Evolutionary conservation across 495 filamentous ascomycete genomes (phyloP).

Genomic region (Arthonia radiata): DNA sequence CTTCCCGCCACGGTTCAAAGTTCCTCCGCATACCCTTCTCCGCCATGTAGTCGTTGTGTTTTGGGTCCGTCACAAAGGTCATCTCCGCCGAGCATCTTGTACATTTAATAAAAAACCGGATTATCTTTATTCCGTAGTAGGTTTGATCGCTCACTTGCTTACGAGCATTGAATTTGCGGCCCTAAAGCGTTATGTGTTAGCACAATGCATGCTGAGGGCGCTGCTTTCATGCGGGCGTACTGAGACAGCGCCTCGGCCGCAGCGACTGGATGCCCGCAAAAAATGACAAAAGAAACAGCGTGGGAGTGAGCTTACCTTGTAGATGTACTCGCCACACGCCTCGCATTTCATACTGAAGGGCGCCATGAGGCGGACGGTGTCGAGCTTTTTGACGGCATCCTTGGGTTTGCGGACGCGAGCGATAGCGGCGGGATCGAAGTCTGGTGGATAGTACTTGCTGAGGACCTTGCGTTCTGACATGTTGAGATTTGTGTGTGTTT

Average conservation of each 20-base stretch:
- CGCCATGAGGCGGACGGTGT: conserved; percentile 88
- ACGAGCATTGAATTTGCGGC: conserved; percentile 88
- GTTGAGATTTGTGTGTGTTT: conserved; percentile 4
- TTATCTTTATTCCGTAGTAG: conserved; percentile 74
- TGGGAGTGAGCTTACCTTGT: not conserved
- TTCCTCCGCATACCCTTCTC: conserved; percentile 76
- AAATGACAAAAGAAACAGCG: not conserved
- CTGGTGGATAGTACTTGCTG: conserved; percentile 58
- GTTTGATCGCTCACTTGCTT: conserved; percentile 86
- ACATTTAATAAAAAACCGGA: conserved; percentile 86
- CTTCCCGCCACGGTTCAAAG: conserved; percentile 67
- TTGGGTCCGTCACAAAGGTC: conserved; percentile 84
- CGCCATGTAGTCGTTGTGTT: conserved; percentile 77
- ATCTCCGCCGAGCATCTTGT: conserved; percentile 78
- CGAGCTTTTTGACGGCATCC: conserved; percentile 49
- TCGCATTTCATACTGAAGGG: conserved; percentile 89
- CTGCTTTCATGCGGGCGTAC: too few relatives aligned
- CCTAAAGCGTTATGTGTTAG: conserved; percentile 15
- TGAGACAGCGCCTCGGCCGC: too few relatives aligned
- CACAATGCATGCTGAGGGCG: too few relatives aligned
- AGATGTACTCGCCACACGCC: conserved; percentile 78
- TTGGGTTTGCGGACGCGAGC: conserved; percentile 44
- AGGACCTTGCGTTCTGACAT: conserved; percentile 94
- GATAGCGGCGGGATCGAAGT: conserved; percentile 84
- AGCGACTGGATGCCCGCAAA: too few relatives aligned